Evolutionary conservation across 371 early-diverging fungal species (phyloP), one percentile per base, ranked within the genome.

Genomic region (Mucor mucedo): DNA sequence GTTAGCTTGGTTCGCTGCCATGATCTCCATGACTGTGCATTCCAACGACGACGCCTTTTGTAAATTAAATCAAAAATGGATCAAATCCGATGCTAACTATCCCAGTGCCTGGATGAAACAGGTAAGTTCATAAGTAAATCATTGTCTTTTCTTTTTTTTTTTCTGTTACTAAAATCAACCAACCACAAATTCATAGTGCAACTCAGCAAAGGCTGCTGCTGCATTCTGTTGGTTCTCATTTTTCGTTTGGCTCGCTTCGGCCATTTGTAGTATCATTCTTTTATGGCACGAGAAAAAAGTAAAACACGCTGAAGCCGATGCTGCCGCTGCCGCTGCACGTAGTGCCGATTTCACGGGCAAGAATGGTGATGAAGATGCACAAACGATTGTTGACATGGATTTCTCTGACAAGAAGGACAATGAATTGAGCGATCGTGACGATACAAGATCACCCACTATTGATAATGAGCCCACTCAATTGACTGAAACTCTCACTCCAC

Each of bases 21-120:
- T 77, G 63, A 68, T 81, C 30, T 65, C 75, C 0, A 77, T 76
- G 63, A 73, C 77, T 28, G 72, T 70, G 0, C 77, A 81, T 55
- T 47, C 76, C 1, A 73, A 62, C 28, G 69, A 70, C 50, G 56
- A 65, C 5, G 56, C 40, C 7, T 58, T 71, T 44, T 81, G 82
- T 48, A 35, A 53, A 14, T 45, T 80, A 27, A 58, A 73, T 63
- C 9, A 45, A 2, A 50, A 52, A 2, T 35, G 70, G 1, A 30
- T 65, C 52, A 66, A 70, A 30, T 13, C 69, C 16, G 54, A 71
- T 41, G 21, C 32, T 14, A 33, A 39, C 11, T 78, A 80, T 41
- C 47, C 47, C 5, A 29, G 52, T 29, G 50, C 71, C n/a, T 81
- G 82, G 82, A 41, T 60, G 3, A 69, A 60, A 52, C 82, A 81